A percentile compares a stretch with the other conserved stretches of the same genome.
phyloP scores from a whole-genome alignment of 2,329 filamentous ascomycete species.

The Talaromyces piceae region DNA sequence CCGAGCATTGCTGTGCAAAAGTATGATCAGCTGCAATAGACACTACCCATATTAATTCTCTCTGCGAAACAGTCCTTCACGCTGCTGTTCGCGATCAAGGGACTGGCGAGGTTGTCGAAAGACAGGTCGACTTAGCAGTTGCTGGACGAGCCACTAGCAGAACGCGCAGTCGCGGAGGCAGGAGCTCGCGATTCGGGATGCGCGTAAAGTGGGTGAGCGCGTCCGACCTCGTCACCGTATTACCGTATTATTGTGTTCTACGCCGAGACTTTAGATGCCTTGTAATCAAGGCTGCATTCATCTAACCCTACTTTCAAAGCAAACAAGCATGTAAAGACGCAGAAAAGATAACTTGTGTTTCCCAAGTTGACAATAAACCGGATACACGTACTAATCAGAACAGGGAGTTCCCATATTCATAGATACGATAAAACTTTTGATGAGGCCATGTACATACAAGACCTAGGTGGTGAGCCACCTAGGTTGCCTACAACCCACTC shows the following conservation, averaged over 20 bases:
- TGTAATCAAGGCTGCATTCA: neutral
- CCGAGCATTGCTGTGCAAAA: slow-evolving; percentile 8
- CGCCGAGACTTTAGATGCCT: neutral
- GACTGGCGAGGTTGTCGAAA: neutral
- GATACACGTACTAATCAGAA: too few species aligned
- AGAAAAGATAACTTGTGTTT: too few species aligned
- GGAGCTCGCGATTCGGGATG: slow-evolving; percentile 18
- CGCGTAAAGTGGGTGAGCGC: slow-evolving; percentile 30
- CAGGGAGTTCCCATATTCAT: too few species aligned
- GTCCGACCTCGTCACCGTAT: slow-evolving; percentile 16
- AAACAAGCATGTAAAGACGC: too few species aligned
- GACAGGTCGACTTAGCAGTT: neutral
- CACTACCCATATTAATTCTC: slow-evolving; percentile 1
- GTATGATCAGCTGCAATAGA: neutral
- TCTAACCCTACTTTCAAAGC: neutral
- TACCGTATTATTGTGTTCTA: neutral
- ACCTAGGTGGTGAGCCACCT: too few species aligned
- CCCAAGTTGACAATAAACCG: too few species aligned
- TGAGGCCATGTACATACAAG: too few species aligned
- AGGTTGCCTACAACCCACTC: too few species aligned
- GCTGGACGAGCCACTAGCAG: slow-evolving; percentile 2
- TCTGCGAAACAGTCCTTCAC: neutral
- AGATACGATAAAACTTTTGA: too few species aligned
- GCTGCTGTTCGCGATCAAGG: neutral
- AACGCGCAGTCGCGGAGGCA: neutral